Evolutionary conservation across 192 early-diverging fungal genomes (phyloP).

Genomic region (Funneliformis geosporum): DNA sequence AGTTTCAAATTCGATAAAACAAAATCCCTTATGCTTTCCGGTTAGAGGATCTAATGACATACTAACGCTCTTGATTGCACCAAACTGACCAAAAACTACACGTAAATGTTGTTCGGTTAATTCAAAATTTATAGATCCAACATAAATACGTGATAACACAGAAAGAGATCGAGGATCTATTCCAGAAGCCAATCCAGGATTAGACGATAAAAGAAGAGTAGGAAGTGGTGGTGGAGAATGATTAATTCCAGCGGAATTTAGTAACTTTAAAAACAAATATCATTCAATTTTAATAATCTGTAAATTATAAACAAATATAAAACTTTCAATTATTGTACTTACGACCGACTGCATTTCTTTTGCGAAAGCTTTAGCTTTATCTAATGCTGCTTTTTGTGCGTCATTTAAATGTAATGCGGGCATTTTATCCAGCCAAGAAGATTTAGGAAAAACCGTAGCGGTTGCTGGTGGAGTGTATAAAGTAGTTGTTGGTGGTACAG

Average conservation of each 20-base stretch:
- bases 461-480: neutral
- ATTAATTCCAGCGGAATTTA: conserved; percentile 28
- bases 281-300: neutral
- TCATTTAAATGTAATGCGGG: conserved; percentile 34
- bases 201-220: conserved; percentile 31
- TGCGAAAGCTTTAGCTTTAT: conserved; percentile 35
- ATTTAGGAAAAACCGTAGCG: neutral
- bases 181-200: conserved; percentile 36
- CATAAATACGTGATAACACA: conserved; percentile 61
- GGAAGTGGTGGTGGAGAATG: conserved; percentile 25
- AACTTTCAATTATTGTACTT: neutral
- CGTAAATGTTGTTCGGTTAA: conserved; percentile 79
- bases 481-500: neutral
- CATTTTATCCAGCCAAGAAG: conserved; percentile 5
- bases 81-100: conserved; percentile 77
- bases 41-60: conserved; percentile 76
- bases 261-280: conserved; percentile 18
- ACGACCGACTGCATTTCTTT: conserved; percentile 36
- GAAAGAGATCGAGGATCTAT: conserved; percentile 39
- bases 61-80: conserved; percentile 71
- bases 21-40: conserved; percentile 85
- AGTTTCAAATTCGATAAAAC: conserved; percentile 87
- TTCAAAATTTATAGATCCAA: conserved; percentile 86
- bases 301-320: neutral
- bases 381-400: conserved; percentile 30